Evolutionary conservation across 169 alveolate genomes (phyloP).

Genomic region (Plasmodium inui): DNA sequence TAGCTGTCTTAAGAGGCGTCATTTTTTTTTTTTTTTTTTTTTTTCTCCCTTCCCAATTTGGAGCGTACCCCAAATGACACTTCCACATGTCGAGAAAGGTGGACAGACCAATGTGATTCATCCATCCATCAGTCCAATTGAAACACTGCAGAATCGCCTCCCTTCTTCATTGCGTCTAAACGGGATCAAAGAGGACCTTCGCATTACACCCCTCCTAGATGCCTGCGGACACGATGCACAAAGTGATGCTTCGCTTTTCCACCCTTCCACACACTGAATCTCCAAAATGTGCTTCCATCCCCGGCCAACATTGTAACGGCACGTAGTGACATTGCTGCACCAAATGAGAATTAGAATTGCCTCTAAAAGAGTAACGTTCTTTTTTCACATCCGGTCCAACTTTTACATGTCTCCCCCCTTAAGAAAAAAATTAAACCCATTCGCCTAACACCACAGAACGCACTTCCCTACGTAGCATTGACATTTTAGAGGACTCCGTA

Average conservation of each 20-base stretch:
- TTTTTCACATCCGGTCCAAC: background rate
- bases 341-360: background rate
- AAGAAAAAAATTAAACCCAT: background rate
- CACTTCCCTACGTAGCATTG: background rate
- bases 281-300: background rate
- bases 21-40: background rate
- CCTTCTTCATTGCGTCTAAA: background rate
- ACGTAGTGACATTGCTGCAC: background rate
- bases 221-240: background rate
- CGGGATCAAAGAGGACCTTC: background rate
- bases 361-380: background rate
- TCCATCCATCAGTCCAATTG: background rate
- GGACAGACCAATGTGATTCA: background rate
- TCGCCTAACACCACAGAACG: background rate
- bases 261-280: background rate
- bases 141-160: background rate
- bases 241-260: background rate
- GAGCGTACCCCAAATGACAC: background rate
- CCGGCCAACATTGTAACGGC: background rate
- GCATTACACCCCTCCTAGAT: background rate
- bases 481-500: background rate
- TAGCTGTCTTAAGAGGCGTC: background rate
- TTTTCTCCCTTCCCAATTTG: background rate
- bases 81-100: background rate
- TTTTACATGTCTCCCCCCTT: background rate